phyloP scores from a whole-genome alignment of 2,329 filamentous ascomycete species.

The Amesomyces nigricolor region DNA sequence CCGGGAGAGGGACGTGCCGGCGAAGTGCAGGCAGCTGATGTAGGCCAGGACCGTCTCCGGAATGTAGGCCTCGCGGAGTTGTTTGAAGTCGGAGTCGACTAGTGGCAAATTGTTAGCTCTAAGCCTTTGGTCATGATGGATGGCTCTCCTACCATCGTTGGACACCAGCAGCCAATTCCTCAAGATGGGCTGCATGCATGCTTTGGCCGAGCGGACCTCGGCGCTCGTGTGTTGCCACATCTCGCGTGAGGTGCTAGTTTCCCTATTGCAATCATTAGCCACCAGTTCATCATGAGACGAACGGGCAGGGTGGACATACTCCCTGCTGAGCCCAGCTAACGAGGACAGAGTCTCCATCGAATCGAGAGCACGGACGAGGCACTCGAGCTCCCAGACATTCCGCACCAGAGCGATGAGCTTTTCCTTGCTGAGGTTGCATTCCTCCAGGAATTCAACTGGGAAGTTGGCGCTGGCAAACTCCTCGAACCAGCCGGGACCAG shows the following conservation, averaged over 20 bases:
- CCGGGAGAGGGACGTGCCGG: slow-evolving; percentile 66
- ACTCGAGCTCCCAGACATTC: slow-evolving; percentile 64
- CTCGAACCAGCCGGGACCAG: slow-evolving; percentile 32
- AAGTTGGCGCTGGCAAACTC: slow-evolving; percentile 31
- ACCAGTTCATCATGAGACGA: too few species aligned
- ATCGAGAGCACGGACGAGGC: slow-evolving; percentile 60
- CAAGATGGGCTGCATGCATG: slow-evolving; percentile 56
- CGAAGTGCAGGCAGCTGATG: slow-evolving; percentile 72
- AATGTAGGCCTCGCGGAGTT: slow-evolving; percentile 71
- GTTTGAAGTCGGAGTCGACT: slow-evolving; percentile 56
- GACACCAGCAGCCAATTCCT: slow-evolving; percentile 56
- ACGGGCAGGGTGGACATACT: slow-evolving; percentile 40
- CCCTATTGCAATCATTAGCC: slow-evolving; percentile 31
- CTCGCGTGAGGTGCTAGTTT: slow-evolving; percentile 29
- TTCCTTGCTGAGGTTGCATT: slow-evolving; percentile 34
- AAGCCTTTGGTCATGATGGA: neutral
- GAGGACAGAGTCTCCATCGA: slow-evolving; percentile 61
- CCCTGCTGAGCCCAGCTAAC: slow-evolving; percentile 44
- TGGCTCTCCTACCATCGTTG: slow-evolving; percentile 47
- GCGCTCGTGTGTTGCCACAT: slow-evolving; percentile 29
- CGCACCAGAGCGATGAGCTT: slow-evolving; percentile 50
- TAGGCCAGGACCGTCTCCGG: slow-evolving; percentile 84
- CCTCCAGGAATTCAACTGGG: slow-evolving; percentile 26
- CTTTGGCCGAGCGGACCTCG: slow-evolving; percentile 50
- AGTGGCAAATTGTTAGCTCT: slow-evolving; percentile 4